Evolutionary conservation across 768 basidiomycete genomes (phyloP), one percentile per base, ranked within the genome.

Genomic region (Suillus subluteus): DNA sequence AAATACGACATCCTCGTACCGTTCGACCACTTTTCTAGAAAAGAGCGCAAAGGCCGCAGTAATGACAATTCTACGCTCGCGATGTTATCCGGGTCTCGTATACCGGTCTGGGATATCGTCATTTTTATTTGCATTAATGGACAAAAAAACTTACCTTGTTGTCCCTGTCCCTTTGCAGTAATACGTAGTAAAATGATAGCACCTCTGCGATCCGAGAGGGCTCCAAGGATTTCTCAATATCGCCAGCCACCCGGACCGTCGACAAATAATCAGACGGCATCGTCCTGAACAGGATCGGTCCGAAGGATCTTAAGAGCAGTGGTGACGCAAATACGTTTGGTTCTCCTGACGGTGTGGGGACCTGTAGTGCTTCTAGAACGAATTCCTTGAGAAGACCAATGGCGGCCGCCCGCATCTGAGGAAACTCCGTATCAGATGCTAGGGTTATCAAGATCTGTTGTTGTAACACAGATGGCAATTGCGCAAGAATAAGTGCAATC

Each of bases 371-470:
- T 59, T 89, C 84, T 13, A 93, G 74, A 1, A 88, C 77, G 1
- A 86, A 85, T 62, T 93, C 90, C 73, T 89, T 91, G 1, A 92
- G 82, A 2, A 93, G 79, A 0, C 89, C 88, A 0, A 94, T 81
- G 0, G 89, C 85, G 1, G 91, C 89, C 0, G 87, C 85, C 11
- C 88, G 83, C 83, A 93, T 90, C 71, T 90, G 88, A 0, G 88
- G 88, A 56, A 85, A 84, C 18, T 85, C 78, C 6, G 75, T 74
- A 65, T 86, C 81, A 12, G 71, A 68, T 21, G 85, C 82, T 26
- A 92, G 80, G 43, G 87, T 87, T 13, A 80, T 75, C 4, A 93
- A 80, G 11, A 88, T 76, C 50, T 86, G 82, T 18, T 92, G 76
- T 3, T 87, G 84, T 0, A 87, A 69, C 43, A 78, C 70, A 0